Conservation (phyloP, 176 grass and related monocot species). For the Zea luxurians region DNA sequence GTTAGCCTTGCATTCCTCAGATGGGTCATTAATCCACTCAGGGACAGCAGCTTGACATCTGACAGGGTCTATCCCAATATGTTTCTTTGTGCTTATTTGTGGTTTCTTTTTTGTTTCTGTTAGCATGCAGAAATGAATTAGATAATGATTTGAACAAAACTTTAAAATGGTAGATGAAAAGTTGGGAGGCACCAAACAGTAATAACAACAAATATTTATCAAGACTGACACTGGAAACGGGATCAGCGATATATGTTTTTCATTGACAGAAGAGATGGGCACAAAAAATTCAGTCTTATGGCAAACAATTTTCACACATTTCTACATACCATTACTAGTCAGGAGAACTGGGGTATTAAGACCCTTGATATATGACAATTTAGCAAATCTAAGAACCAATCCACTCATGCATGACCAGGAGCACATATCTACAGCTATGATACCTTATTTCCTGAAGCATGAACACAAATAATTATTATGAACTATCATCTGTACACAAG, state of each 20-base stretch:
- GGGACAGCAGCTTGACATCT: conserved; percentile 40
- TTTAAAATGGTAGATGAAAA: conserved; percentile 16
- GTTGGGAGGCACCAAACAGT: background rate
- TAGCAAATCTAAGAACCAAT: conserved; percentile 5
- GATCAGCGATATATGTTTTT: background rate
- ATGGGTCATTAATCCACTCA: conserved; percentile 30
- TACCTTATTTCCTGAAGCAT: conserved; percentile 13
- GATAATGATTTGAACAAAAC: conserved; percentile 14
- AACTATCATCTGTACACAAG: conserved; percentile 8
- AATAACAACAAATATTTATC: conserved; percentile 15
- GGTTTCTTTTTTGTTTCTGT: conserved; percentile 26
- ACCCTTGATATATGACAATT: background rate
- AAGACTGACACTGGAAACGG: background rate
- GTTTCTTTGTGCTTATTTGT: conserved; percentile 6
- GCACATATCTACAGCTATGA: background rate
- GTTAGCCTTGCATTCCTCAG: conserved; percentile 24
- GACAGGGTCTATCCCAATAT: background rate
- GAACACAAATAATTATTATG: conserved; percentile 16
- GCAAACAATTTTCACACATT: conserved; percentile 10
- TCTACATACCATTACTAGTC: background rate
- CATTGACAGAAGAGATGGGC: background rate
- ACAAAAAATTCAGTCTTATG: conserved; percentile 8
- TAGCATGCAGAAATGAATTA: conserved; percentile 41
- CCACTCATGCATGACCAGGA: conserved; percentile 9
- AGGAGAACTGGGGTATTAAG: background rate